These are phyloP conservation scores for Metschnikowia dekortorum DNA, from an alignment of 805 yeast genomes.

Conservation along the genomic window DNA sequence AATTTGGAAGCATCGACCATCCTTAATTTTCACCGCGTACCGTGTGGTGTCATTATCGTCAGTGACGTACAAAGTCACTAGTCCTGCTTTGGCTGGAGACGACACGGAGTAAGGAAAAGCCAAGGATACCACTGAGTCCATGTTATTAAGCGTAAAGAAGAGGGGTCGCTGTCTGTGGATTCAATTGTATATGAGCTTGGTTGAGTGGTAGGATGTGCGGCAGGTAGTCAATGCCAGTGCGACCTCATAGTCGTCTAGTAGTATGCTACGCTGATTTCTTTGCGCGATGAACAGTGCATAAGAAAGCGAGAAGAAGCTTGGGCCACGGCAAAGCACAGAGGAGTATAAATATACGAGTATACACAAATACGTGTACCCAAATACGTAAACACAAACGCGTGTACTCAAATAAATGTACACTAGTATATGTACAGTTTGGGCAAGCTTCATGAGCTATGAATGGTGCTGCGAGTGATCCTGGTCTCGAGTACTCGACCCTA, in stretches of 20 bases:
- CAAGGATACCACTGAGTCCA: constrained; percentile 7
- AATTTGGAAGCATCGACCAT: constrained; percentile 20
- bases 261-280: not conserved
- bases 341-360: no score
- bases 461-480: not conserved
- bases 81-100: constrained; percentile 10
- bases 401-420: not conserved
- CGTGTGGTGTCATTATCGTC: constrained; percentile 24
- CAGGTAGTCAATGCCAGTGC: not conserved
- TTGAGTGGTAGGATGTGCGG: not conserved
- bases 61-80: constrained; percentile 24
- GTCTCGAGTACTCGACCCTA: not conserved
- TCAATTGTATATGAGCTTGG: not conserved
- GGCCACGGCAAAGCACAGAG: not conserved
- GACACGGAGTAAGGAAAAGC: constrained; percentile 27
- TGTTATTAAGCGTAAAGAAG: not conserved
- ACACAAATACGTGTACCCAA: not conserved
- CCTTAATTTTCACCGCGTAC: constrained; percentile 18
- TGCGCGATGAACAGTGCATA: constrained; percentile 1
- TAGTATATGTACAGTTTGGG: no score
- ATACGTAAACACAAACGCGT: not conserved
- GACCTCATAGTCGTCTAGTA: not conserved
- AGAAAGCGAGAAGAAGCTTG: not conserved
- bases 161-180: not conserved
- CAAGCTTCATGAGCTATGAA: no score